Percentiles rank a stretch among this genome's conserved stretches.
phyloP scores from a whole-genome alignment of 345 rosid species.

The Citrus medica region DNA sequence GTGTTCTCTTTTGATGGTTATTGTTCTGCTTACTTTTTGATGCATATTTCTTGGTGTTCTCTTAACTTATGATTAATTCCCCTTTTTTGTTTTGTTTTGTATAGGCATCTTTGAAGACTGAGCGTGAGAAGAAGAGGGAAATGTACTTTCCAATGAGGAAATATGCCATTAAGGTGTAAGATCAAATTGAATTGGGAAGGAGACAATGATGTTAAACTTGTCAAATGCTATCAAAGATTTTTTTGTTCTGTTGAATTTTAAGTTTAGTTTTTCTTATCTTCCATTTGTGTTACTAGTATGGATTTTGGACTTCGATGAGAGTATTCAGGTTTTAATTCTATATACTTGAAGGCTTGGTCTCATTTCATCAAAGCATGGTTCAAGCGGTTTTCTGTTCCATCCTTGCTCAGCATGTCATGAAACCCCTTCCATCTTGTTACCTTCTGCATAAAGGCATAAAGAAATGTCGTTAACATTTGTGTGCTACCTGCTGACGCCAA shows the following conservation, averaged over 20 bases:
- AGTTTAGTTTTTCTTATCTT: not conserved
- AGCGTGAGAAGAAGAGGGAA: constrained; percentile 65
- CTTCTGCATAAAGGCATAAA: no score
- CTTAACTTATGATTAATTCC: not conserved
- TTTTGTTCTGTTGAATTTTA: constrained; percentile 4
- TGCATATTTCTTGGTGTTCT: not conserved
- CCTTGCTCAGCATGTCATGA: no score
- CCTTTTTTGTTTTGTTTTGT: not conserved
- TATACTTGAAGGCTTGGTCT: not conserved
- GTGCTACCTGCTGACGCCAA: no score
- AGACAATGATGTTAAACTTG: constrained; percentile 2
- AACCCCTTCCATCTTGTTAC: no score
- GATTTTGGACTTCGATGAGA: not conserved
- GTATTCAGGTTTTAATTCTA: not conserved
- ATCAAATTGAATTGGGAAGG: not conserved
- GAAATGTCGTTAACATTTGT: no score
- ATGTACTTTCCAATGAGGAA: constrained; percentile 71
- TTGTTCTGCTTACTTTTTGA: not conserved
- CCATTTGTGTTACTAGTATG: not conserved
- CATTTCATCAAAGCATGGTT: no score
- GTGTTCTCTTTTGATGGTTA: not conserved
- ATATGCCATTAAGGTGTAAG: constrained; percentile 61
- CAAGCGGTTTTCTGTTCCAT: no score
- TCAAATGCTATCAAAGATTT: not conserved
- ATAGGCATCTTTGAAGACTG: constrained; percentile 62